A percentile compares a stretch with the other conserved stretches of the same genome.
These are phyloP conservation scores for Tulasnella sp. DNA, from an alignment of 768 basidiomycete species.

Conservation along the genomic window DNA sequence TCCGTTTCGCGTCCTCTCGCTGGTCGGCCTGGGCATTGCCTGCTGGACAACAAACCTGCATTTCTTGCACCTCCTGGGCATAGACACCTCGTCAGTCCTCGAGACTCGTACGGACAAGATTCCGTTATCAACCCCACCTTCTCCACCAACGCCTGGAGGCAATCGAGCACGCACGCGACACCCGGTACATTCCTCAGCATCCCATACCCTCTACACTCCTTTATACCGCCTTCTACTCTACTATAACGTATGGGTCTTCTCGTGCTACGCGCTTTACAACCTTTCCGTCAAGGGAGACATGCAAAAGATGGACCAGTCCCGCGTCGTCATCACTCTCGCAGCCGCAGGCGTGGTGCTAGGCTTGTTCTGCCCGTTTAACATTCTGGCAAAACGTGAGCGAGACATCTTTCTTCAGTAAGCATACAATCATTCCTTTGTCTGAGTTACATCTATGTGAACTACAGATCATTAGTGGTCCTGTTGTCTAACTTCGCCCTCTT, in stretches of 20 bases:
- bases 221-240: constrained; percentile 63
- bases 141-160: constrained; percentile 7
- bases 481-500: not conserved
- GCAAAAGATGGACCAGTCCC: constrained; percentile 64
- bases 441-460: not conserved
- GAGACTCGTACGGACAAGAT: constrained; percentile 45
- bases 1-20: constrained; percentile 83
- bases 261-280: constrained; percentile 68
- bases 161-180: not conserved
- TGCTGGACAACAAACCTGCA: constrained; percentile 95
- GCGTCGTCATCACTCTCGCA: constrained; percentile 69
- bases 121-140: constrained; percentile 14
- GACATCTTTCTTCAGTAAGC: constrained; percentile 75
- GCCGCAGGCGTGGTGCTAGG: constrained; percentile 53
- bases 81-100: constrained; percentile 70
- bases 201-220: constrained; percentile 50
- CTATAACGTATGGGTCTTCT: constrained; percentile 58
- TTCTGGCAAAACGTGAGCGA: constrained; percentile 65
- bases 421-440: constrained; percentile 2
- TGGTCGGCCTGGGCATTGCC: constrained; percentile 73
- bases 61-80: constrained; percentile 62
- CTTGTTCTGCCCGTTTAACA: constrained; percentile 63
- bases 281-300: constrained; percentile 54
- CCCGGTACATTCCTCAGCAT: constrained; percentile 31
- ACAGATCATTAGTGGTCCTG: not conserved